Evolutionary conservation across 495 filamentous ascomycete species (phyloP).

Genomic region (Saxophila tyrrhenica): DNA sequence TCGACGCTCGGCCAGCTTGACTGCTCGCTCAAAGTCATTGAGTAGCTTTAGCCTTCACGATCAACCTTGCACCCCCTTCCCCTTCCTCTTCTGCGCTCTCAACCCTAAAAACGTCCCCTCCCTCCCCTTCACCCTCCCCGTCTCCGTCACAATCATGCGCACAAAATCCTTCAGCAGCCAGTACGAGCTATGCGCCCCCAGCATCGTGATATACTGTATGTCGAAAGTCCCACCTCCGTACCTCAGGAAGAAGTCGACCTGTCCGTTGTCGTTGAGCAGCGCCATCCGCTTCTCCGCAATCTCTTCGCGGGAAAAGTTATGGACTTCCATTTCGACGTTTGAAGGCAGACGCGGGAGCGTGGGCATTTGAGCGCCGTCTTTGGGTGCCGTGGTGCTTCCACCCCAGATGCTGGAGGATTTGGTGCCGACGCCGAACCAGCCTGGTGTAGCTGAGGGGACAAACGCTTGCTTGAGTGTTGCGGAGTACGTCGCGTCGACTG

Average conservation of each 20-base stretch:
- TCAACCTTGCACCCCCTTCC: conserved; percentile 16
- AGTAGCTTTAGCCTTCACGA: too few species aligned
- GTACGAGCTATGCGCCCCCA: conserved; percentile 92
- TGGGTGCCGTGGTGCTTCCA: neutral
- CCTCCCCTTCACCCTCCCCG: conserved; percentile 64
- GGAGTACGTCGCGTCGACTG: conserved; percentile 71
- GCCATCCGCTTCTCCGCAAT: conserved; percentile 81
- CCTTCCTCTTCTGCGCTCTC: conserved; percentile 60
- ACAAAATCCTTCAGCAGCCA: conserved; percentile 82
- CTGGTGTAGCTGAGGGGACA: conserved; percentile 59
- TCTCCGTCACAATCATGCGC: conserved; percentile 73
- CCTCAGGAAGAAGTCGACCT: conserved; percentile 78
- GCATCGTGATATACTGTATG: conserved; percentile 94
- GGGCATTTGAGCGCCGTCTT: conserved; percentile 28
- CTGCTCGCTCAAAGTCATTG: too few species aligned
- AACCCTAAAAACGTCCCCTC: conserved; percentile 54
- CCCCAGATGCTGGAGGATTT: conserved; percentile 6
- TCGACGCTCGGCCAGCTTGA: neutral
- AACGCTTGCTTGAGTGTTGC: conserved; percentile 61
- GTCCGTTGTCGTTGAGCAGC: conserved; percentile 87
- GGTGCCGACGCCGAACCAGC: conserved; percentile 34
- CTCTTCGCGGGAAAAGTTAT: conserved; percentile 87
- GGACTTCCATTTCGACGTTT: conserved; percentile 86
- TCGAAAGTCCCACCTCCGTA: conserved; percentile 74
- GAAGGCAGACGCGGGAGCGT: conserved; percentile 55